A percentile compares a stretch with the other conserved stretches of the same genome.
Evolutionary conservation across 1,284 basidiomycete species (phyloP).

Genomic region (Ceratobasidium sp.): DNA sequence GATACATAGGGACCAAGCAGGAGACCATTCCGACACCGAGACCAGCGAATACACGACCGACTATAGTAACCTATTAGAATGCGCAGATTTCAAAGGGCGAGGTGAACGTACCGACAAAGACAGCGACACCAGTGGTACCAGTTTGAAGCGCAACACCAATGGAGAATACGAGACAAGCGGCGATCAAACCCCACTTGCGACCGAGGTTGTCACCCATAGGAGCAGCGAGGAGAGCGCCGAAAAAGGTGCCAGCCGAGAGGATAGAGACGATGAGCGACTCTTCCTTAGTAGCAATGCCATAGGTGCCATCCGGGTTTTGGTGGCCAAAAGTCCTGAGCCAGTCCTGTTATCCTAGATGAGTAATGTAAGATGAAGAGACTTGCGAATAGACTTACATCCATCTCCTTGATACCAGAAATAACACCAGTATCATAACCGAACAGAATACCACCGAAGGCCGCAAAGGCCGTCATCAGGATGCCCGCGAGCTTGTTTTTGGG

Average conservation of each 20-base stretch:
- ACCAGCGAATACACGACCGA: slow-evolving; percentile 84
- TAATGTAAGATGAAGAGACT: neutral
- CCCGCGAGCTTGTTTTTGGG: slow-evolving; percentile 62
- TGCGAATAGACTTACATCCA: slow-evolving; percentile 47
- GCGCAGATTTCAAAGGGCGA: neutral
- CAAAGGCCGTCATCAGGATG: slow-evolving; percentile 69
- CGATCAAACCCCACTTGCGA: slow-evolving; percentile 67
- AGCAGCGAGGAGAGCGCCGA: slow-evolving; percentile 52
- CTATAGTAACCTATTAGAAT: slow-evolving; percentile 60
- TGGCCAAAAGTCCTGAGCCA: slow-evolving; percentile 60
- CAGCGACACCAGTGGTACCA: neutral
- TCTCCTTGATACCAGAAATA: slow-evolving; percentile 73
- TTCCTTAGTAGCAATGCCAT: slow-evolving; percentile 57
- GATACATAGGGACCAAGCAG: slow-evolving; percentile 78
- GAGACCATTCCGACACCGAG: slow-evolving; percentile 80
- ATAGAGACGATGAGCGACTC: slow-evolving; percentile 74
- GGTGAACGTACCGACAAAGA: slow-evolving; percentile 9
- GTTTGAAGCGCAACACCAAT: slow-evolving; percentile 71
- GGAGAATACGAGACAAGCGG: slow-evolving; percentile 66
- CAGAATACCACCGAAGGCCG: slow-evolving; percentile 87
- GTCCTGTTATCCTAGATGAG: slow-evolving; percentile 11
- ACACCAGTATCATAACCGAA: slow-evolving; percentile 81
- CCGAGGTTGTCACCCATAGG: slow-evolving; percentile 61
- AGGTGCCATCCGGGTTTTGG: slow-evolving; percentile 49
- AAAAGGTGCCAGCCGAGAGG: slow-evolving; percentile 77